Base-by-base conservation (phyloP, 192 early-diverging fungal genomes). In the Rhizoclosmatium sp. region DNA sequence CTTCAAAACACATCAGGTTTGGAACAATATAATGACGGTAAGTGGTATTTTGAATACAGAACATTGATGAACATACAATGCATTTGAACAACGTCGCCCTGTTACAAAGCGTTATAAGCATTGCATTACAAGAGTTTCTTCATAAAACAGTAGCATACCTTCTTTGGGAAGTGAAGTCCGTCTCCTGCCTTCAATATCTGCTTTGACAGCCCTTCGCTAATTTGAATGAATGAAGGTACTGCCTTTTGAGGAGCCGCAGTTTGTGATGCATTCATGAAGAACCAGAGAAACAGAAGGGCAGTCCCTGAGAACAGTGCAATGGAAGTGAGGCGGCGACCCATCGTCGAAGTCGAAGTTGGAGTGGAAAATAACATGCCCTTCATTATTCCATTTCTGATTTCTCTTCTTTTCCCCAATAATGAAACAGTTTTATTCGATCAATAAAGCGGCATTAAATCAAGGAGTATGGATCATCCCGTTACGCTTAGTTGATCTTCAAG, bases 91-190 rank as follows among this genome's bases (percentile, higher is more conserved):
- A 75, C 81, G 79, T 84, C 76, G 54, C 85, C 85, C 82, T 85
- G 51, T 23, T 21, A 19, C 10, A 62, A 23, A 7, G 60, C 19
- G 39, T 56, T 47, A n/a, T 48, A 76, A 49, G n/a, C 31, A 19
- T 23, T 51, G 16, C 21, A 54, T 19, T 9, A 42, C 19, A 65
- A 48, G n/a, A 56, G 47, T 44, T 3, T 56, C 23, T 39, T 2
- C 2, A 72, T 42, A 44, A 59, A 41, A 49, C 21, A 54, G 54
- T 21, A 2, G 65, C 65, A 1, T 44, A 83, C 83, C 81, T 71
- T 78, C 83, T 87, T 87, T 75, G 88, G 88, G 80, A 89, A 89
- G 78, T 78, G 85, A n/a, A 67, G 75, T 64, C 88, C 88, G 51
- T 71, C 85, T 10, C 88, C 88, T 44, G 84, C 56, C 54, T 62